Evolutionary conservation across 352 stramenopile species (phyloP).

Genomic region (Phytopythium kandeliae): DNA sequence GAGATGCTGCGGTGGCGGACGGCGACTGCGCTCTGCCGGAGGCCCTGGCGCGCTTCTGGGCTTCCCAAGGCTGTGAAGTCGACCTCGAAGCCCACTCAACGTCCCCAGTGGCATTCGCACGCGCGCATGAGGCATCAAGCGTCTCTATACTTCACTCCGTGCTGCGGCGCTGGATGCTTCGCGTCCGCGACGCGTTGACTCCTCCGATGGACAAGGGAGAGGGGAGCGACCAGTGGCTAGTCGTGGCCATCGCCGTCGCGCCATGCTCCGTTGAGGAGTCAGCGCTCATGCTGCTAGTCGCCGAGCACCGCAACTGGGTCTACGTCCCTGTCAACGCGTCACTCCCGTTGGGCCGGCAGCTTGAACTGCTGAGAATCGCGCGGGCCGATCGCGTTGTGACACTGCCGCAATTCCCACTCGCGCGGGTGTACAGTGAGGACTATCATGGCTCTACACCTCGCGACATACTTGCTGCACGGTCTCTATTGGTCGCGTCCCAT

Average conservation of each 20-base stretch:
- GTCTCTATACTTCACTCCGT: constrained; percentile 7
- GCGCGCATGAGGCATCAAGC: not conserved
- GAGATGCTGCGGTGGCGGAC: not conserved
- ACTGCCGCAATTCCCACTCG: constrained; percentile 13
- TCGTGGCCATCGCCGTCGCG: constrained; percentile 33
- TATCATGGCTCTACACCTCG: not conserved
- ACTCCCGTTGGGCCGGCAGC: constrained; percentile 21
- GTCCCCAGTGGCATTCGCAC: not conserved
- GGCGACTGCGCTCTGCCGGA: not conserved
- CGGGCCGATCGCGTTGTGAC: constrained; percentile 27
- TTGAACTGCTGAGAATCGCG: constrained; percentile 17
- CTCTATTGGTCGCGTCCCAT: not conserved
- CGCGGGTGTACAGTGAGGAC: constrained; percentile 8
- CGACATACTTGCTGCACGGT: not conserved
- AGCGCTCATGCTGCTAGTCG: constrained; percentile 28
- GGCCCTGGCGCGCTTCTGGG: constrained; percentile 1
- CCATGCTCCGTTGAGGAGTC: constrained; percentile 48
- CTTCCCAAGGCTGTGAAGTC: not conserved
- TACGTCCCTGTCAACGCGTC: constrained; percentile 45
- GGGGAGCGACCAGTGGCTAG: constrained; percentile 3
- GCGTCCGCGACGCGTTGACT: constrained; percentile 7
- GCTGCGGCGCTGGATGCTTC: constrained; percentile 16
- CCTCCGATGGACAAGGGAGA: not conserved
- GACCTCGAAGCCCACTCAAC: not conserved
- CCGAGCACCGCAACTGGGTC: constrained; percentile 18